Percentiles rank a stretch among this genome's conserved stretches.
These are phyloP conservation scores for Scenedesmus sp. DNA, from an alignment of 163 green algal species.

Conservation along the genomic window DNA sequence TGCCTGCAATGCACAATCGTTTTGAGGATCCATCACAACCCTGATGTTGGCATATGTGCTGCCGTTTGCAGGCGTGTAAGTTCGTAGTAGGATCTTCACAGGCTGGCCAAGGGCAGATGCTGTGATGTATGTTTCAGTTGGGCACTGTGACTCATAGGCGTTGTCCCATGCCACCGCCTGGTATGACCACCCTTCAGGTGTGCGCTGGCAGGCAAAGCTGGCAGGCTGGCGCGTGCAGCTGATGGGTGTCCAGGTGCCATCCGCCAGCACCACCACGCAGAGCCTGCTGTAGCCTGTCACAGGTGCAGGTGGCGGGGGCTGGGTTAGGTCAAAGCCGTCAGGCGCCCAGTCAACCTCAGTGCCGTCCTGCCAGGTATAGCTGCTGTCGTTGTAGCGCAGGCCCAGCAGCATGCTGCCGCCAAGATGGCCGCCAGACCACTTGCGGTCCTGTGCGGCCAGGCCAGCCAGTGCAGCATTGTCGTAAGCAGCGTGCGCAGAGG, in stretches of 20 bases:
- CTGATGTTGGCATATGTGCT: neutral
- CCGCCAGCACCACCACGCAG: neutral
- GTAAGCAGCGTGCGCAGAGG: neutral
- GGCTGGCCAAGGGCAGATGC: neutral
- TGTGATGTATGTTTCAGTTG: conserved; percentile 2
- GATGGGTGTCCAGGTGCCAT: neutral
- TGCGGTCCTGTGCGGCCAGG: neutral
- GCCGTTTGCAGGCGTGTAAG: conserved; percentile 5
- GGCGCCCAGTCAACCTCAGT: neutral
- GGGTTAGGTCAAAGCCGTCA: neutral
- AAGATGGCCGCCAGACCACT: neutral
- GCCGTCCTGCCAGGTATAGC: conserved; percentile 1
- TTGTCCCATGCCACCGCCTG: neutral
- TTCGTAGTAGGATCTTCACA: neutral
- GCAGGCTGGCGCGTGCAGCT: neutral
- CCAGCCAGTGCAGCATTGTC: conserved; percentile 1
- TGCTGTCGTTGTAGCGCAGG: neutral
- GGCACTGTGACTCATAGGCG: neutral
- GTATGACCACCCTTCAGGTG: neutral
- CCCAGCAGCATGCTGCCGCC: conserved; percentile 1
- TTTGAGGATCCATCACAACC: neutral
- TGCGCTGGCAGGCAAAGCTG: neutral
- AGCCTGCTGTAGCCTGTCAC: neutral
- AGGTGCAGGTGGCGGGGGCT: neutral
- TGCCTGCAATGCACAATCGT: neutral